Base-by-base conservation (phyloP, 2,329 filamentous ascomycete species). In the Exserohilum rostratum region DNA sequence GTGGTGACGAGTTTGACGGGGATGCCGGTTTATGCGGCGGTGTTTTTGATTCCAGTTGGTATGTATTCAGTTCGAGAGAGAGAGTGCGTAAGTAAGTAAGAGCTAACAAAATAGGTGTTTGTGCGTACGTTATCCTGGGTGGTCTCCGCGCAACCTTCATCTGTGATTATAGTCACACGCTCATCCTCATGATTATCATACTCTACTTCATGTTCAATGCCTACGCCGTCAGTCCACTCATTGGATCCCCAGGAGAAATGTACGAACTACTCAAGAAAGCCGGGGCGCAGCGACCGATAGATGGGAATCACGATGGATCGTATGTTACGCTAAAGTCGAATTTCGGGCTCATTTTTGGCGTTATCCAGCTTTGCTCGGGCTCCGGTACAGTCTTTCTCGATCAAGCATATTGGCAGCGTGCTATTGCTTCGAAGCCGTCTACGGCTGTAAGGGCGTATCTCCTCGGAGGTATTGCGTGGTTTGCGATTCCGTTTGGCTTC, bases 401-500 rank as follows among this genome's bases (percentile, higher is more conserved):
- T 46, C 74, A 78, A 59, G 78, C 76, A 3, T 81, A 80, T 61
- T 81, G 76, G 77, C 78, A 81, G 57, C 69, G 77, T 45, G 79
- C 79, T 9, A 71, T 72, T 29, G 68, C 69, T 5, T 69, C 69
- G 2, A 63, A 67, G 22, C 67, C 68, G 1, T 65, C 67, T 1
- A 69, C 65, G 11, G 68, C 68, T 2, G 67, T 71, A 3, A 60
- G 55, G 17, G 68, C 65, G 0, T 73, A 73, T 40, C 64, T 73
- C 5, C 68, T 82, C 3, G 79, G 77, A 15, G 78, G 79, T 0
- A 63, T 82, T 6, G 78, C 78, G 3, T 81, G 79, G 75, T 80
- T 80, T 54, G 79, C 77, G 4, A 79, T 82, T 15, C 79, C 79
- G 0, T 81, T 79, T 44, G 74, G 75, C 2, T 77, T 79, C 58